Conservation (phyloP, 2,329 filamentous ascomycete species). For the Sordariomycetes sp. region DNA sequence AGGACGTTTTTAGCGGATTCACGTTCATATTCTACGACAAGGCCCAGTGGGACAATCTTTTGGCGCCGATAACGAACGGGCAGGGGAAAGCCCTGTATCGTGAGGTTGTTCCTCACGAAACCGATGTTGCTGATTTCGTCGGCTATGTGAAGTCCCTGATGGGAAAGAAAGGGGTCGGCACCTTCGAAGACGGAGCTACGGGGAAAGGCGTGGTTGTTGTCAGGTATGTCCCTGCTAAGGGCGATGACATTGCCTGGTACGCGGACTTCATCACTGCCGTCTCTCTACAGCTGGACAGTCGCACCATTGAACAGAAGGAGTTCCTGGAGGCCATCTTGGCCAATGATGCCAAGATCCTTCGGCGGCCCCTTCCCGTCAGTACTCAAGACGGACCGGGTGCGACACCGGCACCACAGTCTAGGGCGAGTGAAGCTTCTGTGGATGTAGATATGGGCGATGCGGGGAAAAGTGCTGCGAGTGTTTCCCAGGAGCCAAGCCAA, state of each 20-base stretch:
- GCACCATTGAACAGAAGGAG: constrained; percentile 77
- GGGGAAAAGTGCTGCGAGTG: background rate
- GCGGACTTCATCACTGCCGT: constrained; percentile 54
- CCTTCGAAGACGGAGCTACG: constrained; percentile 48
- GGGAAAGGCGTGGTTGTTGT: constrained; percentile 69
- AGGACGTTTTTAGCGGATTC: constrained; percentile 70
- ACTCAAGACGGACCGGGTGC: constrained; percentile 5
- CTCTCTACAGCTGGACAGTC: constrained; percentile 61
- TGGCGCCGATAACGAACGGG: constrained; percentile 63
- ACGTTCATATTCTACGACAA: constrained; percentile 78
- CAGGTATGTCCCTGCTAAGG: constrained; percentile 49
- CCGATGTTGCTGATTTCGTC: constrained; percentile 62
- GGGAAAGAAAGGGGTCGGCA: constrained; percentile 57
- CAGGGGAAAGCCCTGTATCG: constrained; percentile 69
- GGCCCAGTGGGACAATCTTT: constrained; percentile 61
- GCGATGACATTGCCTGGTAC: constrained; percentile 49
- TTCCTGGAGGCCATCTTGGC: constrained; percentile 81
- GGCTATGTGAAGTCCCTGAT: constrained; percentile 62
- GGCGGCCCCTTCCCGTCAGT: constrained; percentile 48
- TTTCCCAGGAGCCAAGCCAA: constrained; percentile 4
- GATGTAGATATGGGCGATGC: constrained; percentile 2
- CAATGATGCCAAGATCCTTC: constrained; percentile 62
- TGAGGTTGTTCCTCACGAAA: constrained; percentile 46
- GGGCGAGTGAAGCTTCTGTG: background rate
- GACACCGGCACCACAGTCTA: background rate